Percentiles rank a stretch among this genome's conserved stretches.
Conservation (phyloP, 768 basidiomycete species). For the Gloeopeniophorella convolvens region DNA sequence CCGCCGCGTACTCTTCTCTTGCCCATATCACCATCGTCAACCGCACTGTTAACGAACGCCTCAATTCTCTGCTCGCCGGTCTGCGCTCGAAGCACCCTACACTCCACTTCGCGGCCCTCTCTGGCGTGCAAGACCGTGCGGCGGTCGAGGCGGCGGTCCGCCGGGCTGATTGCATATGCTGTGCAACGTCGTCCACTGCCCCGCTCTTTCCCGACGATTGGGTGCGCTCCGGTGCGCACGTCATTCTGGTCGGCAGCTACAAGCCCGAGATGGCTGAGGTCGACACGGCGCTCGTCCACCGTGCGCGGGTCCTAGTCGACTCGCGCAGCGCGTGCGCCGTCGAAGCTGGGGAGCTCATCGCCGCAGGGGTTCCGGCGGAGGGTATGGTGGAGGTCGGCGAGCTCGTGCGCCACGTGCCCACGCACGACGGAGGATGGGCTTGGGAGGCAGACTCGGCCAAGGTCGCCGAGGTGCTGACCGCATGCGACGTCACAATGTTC, state of each 20-base stretch:
- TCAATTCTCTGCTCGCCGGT: constrained; percentile 31
- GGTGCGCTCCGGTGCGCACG: constrained; percentile 55
- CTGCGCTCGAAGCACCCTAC: constrained; percentile 28
- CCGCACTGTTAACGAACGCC: constrained; percentile 47
- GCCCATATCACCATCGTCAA: constrained; percentile 53
- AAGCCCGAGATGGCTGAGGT: constrained; percentile 78
- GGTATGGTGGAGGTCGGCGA: constrained; percentile 67
- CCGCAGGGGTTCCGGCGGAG: constrained; percentile 34
- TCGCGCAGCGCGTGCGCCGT: constrained; percentile 59
- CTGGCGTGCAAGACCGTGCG: constrained; percentile 11
- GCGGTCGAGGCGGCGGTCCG: constrained; percentile 32
- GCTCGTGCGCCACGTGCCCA: constrained; percentile 30
- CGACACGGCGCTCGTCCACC: constrained; percentile 45
- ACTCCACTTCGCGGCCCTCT: constrained; percentile 11
- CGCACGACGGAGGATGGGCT: background rate
- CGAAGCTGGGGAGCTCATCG: constrained; percentile 82
- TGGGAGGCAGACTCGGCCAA: constrained; percentile 13
- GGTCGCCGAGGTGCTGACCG: constrained; percentile 17
- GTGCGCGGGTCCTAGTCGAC: constrained; percentile 68
- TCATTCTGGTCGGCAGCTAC: constrained; percentile 79
- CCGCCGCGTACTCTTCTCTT: constrained; percentile 52
- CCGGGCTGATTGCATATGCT: constrained; percentile 57
- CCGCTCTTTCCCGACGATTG: constrained; percentile 67
- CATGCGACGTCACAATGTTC: constrained; percentile 59
- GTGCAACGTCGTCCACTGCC: constrained; percentile 61